Base-by-base conservation (phyloP, 495 filamentous ascomycete species). In the Talaromyces ruber region DNA sequence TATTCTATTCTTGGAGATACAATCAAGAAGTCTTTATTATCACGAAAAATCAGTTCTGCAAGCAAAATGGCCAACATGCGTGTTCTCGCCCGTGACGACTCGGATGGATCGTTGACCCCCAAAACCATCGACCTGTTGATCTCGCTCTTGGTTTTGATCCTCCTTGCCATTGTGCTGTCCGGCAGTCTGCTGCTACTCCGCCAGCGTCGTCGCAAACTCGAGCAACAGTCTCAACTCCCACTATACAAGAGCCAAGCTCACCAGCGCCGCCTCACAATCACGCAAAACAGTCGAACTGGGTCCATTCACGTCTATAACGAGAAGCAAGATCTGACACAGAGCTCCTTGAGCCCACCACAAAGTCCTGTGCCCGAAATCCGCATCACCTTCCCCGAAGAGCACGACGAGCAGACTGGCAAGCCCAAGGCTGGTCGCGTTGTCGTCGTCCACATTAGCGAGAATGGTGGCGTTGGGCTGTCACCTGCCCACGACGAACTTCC, bases 301-400 rank as follows among this genome's bases (percentile, higher is more conserved):
- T 90, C 87, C 63, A 80, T 90, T 62, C 77, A 88, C 57, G 83
- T 93, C 62, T 88, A 88, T 69, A 86, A 88, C 65, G 88, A 91
- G 72, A 84, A 90, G 72, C 78, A 80, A 63, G 81, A 84, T 59
- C 83, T 95, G 66, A 84, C 94, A 63, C 81, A 85, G 50, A 87
- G 87, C 71, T 88, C 90, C 24, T 81, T 81, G 52, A 86, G 83
- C 47, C 90, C 91, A 16, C 91, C 92, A 28, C 73, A 86, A 52
- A 92, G 90, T 61, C 90, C 91, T n/a, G 84, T 98, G 12, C 94
- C 94, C 11, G 91, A 97, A 75, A 98, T 98, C 69, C 91, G 93
- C 72, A 96, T 98, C 70, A 98, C 94, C 0, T 97, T 98, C 78
- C 94, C 94, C 14, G 94, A 98, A 65, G 93, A 98, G 81, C 93